phyloP scores from a whole-genome alignment of 306 rosid species.

The Prunus salicina region DNA sequence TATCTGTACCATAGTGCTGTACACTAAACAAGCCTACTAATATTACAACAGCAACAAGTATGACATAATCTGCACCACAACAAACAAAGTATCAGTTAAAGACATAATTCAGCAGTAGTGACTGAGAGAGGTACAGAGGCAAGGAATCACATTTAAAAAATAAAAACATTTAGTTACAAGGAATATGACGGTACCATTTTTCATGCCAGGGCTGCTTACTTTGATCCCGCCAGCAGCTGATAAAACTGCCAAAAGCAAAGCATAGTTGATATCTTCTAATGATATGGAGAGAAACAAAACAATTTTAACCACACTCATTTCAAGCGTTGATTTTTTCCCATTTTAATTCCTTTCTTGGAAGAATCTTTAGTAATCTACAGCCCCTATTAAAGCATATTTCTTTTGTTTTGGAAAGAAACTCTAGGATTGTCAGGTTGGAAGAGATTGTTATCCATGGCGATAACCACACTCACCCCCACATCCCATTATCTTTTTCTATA shows the following conservation, averaged over 20 bases:
- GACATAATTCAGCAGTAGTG: constrained; percentile 15
- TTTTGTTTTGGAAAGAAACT: neutral
- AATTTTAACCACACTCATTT: neutral
- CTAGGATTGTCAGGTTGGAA: too few species aligned
- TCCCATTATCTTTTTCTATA: neutral
- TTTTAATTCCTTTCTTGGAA: neutral
- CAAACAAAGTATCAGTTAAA: constrained; percentile 25
- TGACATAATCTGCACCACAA: constrained; percentile 63
- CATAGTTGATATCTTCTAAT: constrained; percentile 27
- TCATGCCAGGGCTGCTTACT: constrained; percentile 60
- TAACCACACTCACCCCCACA: neutral
- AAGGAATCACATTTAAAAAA: neutral
- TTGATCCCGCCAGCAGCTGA: constrained; percentile 99
- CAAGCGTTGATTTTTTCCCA: neutral
- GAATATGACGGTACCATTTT: constrained; percentile 49
- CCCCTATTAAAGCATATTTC: too few species aligned
- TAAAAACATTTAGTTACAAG: constrained; percentile 13
- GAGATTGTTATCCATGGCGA: neutral
- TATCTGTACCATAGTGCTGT: constrained; percentile 96
- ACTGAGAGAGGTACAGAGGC: neutral
- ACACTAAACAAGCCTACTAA: constrained; percentile 84
- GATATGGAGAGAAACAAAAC: neutral
- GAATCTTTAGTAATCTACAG: too few species aligned
- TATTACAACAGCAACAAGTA: constrained; percentile 82
- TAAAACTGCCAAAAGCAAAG: constrained; percentile 51